Evolutionary conservation across 305 asterid species (phyloP), one percentile per base, ranked within the genome.

Genomic region (Salvia sclarea): DNA sequence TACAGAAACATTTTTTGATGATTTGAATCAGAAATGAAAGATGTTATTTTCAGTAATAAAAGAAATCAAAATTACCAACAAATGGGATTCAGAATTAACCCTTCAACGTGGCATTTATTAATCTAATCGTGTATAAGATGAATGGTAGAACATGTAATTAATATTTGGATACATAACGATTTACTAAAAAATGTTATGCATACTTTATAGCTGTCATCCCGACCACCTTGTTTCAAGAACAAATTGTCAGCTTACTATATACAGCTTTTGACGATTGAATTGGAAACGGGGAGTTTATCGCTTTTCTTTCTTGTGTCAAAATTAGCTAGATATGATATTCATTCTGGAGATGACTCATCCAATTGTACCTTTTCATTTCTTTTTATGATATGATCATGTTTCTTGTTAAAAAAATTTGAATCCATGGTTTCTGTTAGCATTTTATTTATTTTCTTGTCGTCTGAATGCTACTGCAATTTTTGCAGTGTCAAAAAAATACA

Each of bases 401-500:
- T 17, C 59, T 53, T 10, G 7, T 22, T 17, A 31, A 1, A 57
- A 31, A 57, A 33, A 9, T 13, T n/a, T n/a, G n/a, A n/a, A n/a
- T n/a, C n/a, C n/a, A n/a, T n/a, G n/a, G n/a, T n/a, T n/a, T n/a
- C n/a, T n/a, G n/a, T n/a, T n/a, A n/a, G n/a, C n/a, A n/a, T n/a
- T n/a, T n/a, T n/a, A n/a, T n/a, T n/a, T n/a, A n/a, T n/a, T n/a
- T n/a, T n/a, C 64, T 18, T 31, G 11, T 17, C 48, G 37, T 31
- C 59, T 60, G 63, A 47, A 73, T 68, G 33, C 38, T 70, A n/a
- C 35, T 50, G 33, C 18, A 9, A 28, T 52, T 48, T 14, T 70
- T 60, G 75, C 76, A 90, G 88, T 95, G 38, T 90, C 97, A 14
- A 79, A 83, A 79, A 79, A 66, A 79, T 90, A 81, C 64, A 90